A percentile compares a stretch with the other conserved stretches of the same genome.
Conservation (phyloP, 495 filamentous ascomycete species). For the Trichoderma reesei region DNA sequence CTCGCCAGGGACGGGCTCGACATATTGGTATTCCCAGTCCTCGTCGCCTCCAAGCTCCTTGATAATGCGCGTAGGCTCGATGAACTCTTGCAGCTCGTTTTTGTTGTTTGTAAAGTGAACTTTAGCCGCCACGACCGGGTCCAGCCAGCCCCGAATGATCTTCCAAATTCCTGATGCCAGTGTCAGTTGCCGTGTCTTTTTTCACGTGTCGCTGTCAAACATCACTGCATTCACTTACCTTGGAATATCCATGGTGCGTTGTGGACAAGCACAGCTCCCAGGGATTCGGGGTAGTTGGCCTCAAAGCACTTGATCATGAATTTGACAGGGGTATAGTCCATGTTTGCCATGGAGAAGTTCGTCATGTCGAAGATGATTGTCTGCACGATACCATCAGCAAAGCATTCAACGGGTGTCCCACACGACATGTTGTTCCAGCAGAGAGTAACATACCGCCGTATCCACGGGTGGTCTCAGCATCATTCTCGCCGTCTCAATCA, state of each 20-base stretch:
- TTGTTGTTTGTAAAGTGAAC: constrained; percentile 86
- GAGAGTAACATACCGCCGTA: constrained; percentile 65
- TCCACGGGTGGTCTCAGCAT: constrained; percentile 72
- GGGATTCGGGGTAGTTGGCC: constrained; percentile 91
- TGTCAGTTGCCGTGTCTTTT: constrained; percentile 10
- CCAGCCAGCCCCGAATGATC: constrained; percentile 91
- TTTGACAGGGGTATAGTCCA: constrained; percentile 96
- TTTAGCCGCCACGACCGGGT: constrained; percentile 90
- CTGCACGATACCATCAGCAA: constrained; percentile 24
- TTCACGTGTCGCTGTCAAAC: background rate
- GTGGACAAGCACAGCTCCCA: constrained; percentile 90
- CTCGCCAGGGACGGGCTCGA: constrained; percentile 64
- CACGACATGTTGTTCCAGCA: background rate
- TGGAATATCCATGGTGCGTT: constrained; percentile 97
- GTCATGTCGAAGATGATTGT: constrained; percentile 94
- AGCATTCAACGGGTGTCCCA: background rate
- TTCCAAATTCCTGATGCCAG: constrained; percentile 60
- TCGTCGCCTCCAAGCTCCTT: constrained; percentile 77
- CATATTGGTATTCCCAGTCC: constrained; percentile 69
- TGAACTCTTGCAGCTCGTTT: constrained; percentile 69
- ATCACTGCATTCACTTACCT: constrained; percentile 35
- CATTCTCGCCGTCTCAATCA: constrained; percentile 85
- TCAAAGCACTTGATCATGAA: constrained; percentile 99
- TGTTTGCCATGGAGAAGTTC: constrained; percentile 83
- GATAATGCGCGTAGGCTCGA: constrained; percentile 59